Evolutionary conservation across 768 basidiomycete species (phyloP).

Genomic region (Kondoa subrosea): DNA sequence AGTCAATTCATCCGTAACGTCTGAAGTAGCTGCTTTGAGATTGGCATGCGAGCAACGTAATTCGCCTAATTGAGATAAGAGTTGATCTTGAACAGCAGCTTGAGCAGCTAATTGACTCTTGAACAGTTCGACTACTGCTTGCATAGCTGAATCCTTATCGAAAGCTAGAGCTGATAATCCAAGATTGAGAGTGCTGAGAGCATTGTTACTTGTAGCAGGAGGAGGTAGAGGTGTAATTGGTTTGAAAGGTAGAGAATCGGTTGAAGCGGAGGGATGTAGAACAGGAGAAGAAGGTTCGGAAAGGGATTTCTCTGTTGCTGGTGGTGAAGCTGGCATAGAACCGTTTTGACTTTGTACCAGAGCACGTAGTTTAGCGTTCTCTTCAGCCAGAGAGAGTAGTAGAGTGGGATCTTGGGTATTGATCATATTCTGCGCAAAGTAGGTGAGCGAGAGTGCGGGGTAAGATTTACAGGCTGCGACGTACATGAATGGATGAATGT

Average conservation of each 20-base stretch:
- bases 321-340: background rate
- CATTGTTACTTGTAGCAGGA: background rate
- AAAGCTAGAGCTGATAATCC: background rate
- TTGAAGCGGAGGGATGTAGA: background rate
- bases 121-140: background rate
- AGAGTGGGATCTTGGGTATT: background rate
- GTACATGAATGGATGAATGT: too few species aligned
- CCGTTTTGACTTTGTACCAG: background rate
- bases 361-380: background rate
- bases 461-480: too few species aligned
- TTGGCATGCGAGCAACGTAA: background rate
- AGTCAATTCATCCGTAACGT: conserved; percentile 5
- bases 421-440: background rate
- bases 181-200: background rate
- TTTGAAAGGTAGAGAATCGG: background rate
- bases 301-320: background rate
- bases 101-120: background rate
- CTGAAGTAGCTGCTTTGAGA: conserved; percentile 1
- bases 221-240: background rate
- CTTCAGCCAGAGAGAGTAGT: background rate
- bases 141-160: background rate
- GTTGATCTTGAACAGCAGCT: conserved; percentile 6
- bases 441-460: too few species aligned
- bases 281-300: background rate
- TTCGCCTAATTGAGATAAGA: conserved; percentile 3